Base-by-base conservation (phyloP, 306 rosid genomes). In the Macrotyloma uniflorum region DNA sequence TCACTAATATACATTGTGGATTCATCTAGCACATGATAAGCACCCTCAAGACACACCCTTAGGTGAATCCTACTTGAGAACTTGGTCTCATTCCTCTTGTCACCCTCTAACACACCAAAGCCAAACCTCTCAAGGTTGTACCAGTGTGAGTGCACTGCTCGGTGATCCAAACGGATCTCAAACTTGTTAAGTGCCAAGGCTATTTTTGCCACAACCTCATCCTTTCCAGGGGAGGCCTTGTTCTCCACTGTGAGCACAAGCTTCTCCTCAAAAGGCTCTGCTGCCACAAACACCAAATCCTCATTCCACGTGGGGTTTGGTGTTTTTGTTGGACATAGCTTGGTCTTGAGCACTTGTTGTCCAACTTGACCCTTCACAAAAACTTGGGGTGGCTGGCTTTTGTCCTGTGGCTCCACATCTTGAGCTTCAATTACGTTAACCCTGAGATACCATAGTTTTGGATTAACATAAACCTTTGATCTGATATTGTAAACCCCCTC, bases 391-490 rank as follows among this genome's bases (percentile, higher is more conserved):
- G 82, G 88, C 49, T 86, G 93, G 78, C 82, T 80, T 75, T 75
- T 84, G 55, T 90, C 96, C 0, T 62, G 74, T 11, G 97, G 85
- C 80, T 87, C 84, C 2, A 90, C 89, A 75, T 90, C 97, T 65
- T 90, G 96, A 11, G 97, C 97, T 79, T 93, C 97, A 51, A 93
- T 90, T 0, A 90, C 94, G 68, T 93, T 89, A 26, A 93, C 96
- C 33, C 96, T 87, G 6, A 93, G 78, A 70, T 93, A 93, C 97
- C 96, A 93, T 0, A 93, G 82, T 50, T 93, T 93, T 33, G 96
- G 97, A 24, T 90, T 89, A 30, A 93, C 96, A 77, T 93, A 93
- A 43, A 93, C 94, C 81, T 93, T 93, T 64, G 97, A 93, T 28
- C 96, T 79, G 12, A 86, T 90, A 22, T 58, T 90, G 19, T 74